phyloP scores from a whole-genome alignment of 768 basidiomycete species.

The Leccinum boreale region DNA sequence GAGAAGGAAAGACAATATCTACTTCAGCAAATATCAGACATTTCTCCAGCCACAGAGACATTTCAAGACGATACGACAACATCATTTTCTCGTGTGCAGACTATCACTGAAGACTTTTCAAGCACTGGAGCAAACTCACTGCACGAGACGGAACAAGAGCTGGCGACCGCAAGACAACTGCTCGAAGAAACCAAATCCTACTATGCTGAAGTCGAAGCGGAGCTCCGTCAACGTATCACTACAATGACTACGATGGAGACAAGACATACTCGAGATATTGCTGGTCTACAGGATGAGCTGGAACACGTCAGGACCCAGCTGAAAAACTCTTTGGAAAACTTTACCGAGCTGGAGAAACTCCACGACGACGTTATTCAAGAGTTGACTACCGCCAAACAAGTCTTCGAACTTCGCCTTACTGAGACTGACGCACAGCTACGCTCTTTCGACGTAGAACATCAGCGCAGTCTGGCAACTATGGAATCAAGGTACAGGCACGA shows the following conservation, averaged over 20 bases:
- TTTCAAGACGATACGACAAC: background rate
- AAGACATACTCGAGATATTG: slow-evolving; percentile 16
- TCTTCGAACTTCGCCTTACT: slow-evolving; percentile 32
- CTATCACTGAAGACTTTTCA: background rate
- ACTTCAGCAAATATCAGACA: slow-evolving; percentile 9
- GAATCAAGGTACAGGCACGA: slow-evolving; percentile 34
- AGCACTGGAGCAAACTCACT: slow-evolving; percentile 24
- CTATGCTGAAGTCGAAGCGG: slow-evolving; percentile 31
- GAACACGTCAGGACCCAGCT: slow-evolving; percentile 23
- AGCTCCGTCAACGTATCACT: slow-evolving; percentile 29
- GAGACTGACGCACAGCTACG: slow-evolving; percentile 19
- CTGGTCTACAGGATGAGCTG: slow-evolving; percentile 23
- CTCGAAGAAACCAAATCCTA: slow-evolving; percentile 34
- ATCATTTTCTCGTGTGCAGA: background rate
- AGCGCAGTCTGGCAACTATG: slow-evolving; percentile 19
- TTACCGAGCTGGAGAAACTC: slow-evolving; percentile 24
- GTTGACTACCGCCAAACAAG: slow-evolving; percentile 21
- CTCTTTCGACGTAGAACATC: slow-evolving; percentile 28
- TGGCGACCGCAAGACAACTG: slow-evolving; percentile 35
- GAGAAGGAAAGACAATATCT: slow-evolving; percentile 13
- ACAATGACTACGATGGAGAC: slow-evolving; percentile 16
- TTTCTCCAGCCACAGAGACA: background rate
- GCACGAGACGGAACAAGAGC: slow-evolving; percentile 31
- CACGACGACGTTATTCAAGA: slow-evolving; percentile 25
- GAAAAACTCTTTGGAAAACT: slow-evolving; percentile 20